Evolutionary conservation across 1,139 yeast genomes (phyloP).

Genomic region (Wickerhamiella infanticola): DNA sequence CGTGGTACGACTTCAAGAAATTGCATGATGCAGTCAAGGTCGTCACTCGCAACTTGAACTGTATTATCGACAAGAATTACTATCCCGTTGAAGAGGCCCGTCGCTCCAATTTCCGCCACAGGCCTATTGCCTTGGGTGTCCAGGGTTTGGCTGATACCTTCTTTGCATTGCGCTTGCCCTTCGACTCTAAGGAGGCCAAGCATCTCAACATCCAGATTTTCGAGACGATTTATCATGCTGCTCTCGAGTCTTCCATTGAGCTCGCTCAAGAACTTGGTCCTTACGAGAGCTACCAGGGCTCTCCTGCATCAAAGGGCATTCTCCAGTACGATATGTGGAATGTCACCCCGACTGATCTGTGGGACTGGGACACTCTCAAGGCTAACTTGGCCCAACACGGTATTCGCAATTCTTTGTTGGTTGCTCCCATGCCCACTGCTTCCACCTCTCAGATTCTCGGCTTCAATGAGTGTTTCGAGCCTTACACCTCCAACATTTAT

Average conservation of each 20-base stretch:
- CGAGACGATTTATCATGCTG: conserved; percentile 82
- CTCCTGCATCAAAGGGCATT: conserved; percentile 70
- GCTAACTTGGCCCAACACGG: conserved; percentile 46
- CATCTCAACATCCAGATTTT: conserved; percentile 62
- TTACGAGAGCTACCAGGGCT: conserved; percentile 54
- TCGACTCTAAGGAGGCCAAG: conserved; percentile 61
- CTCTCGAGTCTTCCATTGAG: conserved; percentile 66
- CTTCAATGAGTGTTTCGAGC: conserved; percentile 83
- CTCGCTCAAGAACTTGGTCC: conserved; percentile 51
- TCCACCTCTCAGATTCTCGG: conserved; percentile 86
- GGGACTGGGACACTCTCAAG: conserved; percentile 66
- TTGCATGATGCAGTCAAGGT: conserved; percentile 63
- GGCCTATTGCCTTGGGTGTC: conserved; percentile 83
- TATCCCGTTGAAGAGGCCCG: conserved; percentile 66
- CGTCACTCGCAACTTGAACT: conserved; percentile 57
- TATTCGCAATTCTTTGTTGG: conserved; percentile 55
- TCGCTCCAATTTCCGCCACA: conserved; percentile 53
- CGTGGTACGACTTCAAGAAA: conserved; percentile 51
- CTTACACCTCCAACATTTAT: conserved; percentile 76
- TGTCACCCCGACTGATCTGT: conserved; percentile 51
- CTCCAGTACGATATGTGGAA: conserved; percentile 75
- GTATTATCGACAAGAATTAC: conserved; percentile 59
- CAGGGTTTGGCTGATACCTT: conserved; percentile 87
- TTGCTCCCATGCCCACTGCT: conserved; percentile 94
- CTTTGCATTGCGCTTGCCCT: conserved; percentile 59